Base-by-base conservation (phyloP, 148 eudicot species). In the Dianthus caryophyllus region DNA sequence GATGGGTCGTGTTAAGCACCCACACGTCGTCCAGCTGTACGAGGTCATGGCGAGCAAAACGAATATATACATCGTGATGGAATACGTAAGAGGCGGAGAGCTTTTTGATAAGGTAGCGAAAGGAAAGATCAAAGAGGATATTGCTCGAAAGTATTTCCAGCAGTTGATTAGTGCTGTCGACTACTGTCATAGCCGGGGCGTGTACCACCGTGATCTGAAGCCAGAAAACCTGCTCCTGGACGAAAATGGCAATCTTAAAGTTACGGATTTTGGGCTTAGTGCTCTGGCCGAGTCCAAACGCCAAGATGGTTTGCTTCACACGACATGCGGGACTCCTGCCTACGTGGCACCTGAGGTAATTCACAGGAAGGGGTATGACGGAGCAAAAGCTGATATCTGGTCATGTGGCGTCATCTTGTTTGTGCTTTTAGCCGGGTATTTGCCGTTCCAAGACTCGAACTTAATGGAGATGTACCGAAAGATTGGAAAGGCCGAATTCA, bases 281-380 rank as follows among this genome's bases (percentile, higher is more conserved):
- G 86, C 86, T 5, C 33, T 83, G 24, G 77, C 83, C 2, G 81
- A 77, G 30, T 68, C 83, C 13, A 77, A 63, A 62, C 75, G 53
- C 20, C 81, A 79, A 75, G 86, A 83, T 9, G 79, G 83, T 18
- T 65, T 80, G 75, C 83, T 83, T 25, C 86, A 79, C 29, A 83
- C 83, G 1, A 80, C 79, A 2, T 83, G 86, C 72, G 83, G 83
- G 67, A 83, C 83, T n/a, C 83, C 83, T 36, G 86, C 86, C 10
- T 83, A 79, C 61, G 83, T 83, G 41, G 83, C 86, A 21, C 83
- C 86, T 0, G 83, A 83, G 71, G 83, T 79, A 27, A 83, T 79
- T 68, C 72, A 72, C 27, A 66, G 83, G 64, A 79, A 74, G 60
- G 81, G 86, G 4, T 83, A 83, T 72, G 83, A 79, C 58, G 86